These are phyloP conservation scores for Lactarius pseudohatsudake DNA, from an alignment of 768 basidiomycete genomes.

Conservation along the genomic window DNA sequence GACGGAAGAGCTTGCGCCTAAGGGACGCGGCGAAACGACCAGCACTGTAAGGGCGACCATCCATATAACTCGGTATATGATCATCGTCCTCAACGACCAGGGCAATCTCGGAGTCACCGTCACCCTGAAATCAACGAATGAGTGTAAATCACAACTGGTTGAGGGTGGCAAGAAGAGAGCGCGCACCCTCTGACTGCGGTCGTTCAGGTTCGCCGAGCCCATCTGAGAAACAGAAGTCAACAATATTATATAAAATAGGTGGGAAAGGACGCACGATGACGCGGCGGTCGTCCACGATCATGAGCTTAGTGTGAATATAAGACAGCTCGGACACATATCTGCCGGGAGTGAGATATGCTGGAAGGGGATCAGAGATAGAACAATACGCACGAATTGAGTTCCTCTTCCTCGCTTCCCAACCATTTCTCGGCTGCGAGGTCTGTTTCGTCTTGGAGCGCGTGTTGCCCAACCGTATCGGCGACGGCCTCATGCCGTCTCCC, in stretches of 20 bases:
- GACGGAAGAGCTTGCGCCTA: slow-evolving; percentile 79
- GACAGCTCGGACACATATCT: slow-evolving; percentile 80
- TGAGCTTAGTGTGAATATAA: slow-evolving; percentile 86
- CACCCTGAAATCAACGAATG: slow-evolving; percentile 50
- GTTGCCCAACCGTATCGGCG: slow-evolving; percentile 77
- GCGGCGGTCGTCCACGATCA: slow-evolving; percentile 91
- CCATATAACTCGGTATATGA: slow-evolving; percentile 71
- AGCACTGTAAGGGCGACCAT: slow-evolving; percentile 70
- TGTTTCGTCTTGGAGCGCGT: slow-evolving; percentile 65
- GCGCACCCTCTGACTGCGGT: slow-evolving; percentile 73
- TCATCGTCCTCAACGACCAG: slow-evolving; percentile 89
- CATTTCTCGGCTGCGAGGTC: slow-evolving; percentile 74
- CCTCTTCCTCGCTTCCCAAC: slow-evolving; percentile 82
- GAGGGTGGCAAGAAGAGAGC: neutral
- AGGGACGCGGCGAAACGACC: slow-evolving; percentile 81
- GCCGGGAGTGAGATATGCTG: slow-evolving; percentile 32
- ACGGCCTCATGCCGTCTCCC: slow-evolving; percentile 63
- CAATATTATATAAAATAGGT: neutral
- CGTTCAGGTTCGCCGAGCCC: slow-evolving; percentile 93
- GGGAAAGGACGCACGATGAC: slow-evolving; percentile 66
- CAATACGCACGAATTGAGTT: slow-evolving; percentile 67
- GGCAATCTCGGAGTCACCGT: slow-evolving; percentile 94
- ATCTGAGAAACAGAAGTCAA: slow-evolving; percentile 49
- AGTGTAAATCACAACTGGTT: neutral
- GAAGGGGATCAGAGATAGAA: neutral